phyloP scores from a whole-genome alignment of 2,329 filamentous ascomycete genomes.

The Pseudodiploospora longispora region DNA sequence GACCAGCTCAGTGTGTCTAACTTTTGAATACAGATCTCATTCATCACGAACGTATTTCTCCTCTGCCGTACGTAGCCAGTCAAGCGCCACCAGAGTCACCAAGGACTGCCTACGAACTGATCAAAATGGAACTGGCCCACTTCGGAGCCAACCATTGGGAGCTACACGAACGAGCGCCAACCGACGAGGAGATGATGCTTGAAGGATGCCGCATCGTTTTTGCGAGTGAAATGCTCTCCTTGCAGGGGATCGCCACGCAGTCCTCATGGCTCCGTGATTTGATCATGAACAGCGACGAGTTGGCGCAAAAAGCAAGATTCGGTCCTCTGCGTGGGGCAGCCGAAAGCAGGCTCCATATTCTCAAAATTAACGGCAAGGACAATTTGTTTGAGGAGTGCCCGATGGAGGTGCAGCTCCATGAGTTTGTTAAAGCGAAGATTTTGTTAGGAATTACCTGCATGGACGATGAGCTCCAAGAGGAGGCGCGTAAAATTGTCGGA shows the following conservation, averaged over 20 bases:
- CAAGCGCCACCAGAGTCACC: constrained; percentile 36
- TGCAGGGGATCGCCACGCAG: constrained; percentile 28
- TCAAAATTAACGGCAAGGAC: constrained; percentile 51
- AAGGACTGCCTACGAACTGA: constrained; percentile 51
- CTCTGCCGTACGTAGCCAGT: constrained; percentile 44
- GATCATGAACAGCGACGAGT: constrained; percentile 39
- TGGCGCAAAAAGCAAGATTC: constrained; percentile 37
- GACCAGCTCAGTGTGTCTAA: constrained; percentile 32
- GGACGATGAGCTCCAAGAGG: constrained; percentile 51
- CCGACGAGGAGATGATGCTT: constrained; percentile 46
- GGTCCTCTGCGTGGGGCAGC: constrained; percentile 37
- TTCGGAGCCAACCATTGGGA: constrained; percentile 40
- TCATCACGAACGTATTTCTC: constrained; percentile 52
- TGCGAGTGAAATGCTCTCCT: constrained; percentile 41
- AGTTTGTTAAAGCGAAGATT: constrained; percentile 43
- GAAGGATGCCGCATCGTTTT: constrained; percentile 53
- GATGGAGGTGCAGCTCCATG: constrained; percentile 45
- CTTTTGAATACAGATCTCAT: constrained; percentile 48
- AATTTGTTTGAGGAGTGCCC: constrained; percentile 50
- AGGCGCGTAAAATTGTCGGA: constrained; percentile 50
- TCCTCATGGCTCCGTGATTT: constrained; percentile 52
- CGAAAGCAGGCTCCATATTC: constrained; percentile 38
- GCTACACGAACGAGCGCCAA: constrained; percentile 31
- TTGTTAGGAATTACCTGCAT: constrained; percentile 51
- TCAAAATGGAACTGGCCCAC: constrained; percentile 50